A percentile compares a stretch with the other conserved stretches of the same genome.
Evolutionary conservation across 2,329 filamentous ascomycete species (phyloP).

Genomic region (Xylaria hypoxylon): DNA sequence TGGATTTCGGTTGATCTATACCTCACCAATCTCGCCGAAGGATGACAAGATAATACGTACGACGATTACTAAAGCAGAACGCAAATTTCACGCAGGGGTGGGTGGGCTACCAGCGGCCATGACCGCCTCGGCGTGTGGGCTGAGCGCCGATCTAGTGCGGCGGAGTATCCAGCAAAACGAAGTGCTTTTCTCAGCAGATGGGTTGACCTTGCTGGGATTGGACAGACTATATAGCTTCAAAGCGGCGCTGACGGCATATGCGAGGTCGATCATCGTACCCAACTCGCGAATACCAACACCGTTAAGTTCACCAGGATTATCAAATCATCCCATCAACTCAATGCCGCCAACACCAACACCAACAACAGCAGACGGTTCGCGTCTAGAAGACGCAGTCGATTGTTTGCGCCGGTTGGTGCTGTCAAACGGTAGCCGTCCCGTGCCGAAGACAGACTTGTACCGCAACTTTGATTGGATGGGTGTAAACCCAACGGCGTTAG

Average conservation of each 20-base stretch:
- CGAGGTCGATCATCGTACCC: slow-evolving; percentile 52
- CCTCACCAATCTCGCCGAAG: slow-evolving; percentile 58
- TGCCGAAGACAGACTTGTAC: slow-evolving; percentile 64
- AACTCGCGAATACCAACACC: slow-evolving; percentile 36
- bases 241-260: slow-evolving; percentile 68
- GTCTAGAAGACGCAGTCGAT: slow-evolving; percentile 71
- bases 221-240: slow-evolving; percentile 75
- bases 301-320: slow-evolving; percentile 47
- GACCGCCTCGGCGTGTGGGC: slow-evolving; percentile 57
- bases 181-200: slow-evolving; percentile 69
- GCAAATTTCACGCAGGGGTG: slow-evolving; percentile 55
- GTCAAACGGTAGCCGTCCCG: slow-evolving; percentile 61
- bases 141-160: slow-evolving; percentile 65
- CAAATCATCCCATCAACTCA: slow-evolving; percentile 39
- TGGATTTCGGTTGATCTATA: slow-evolving; percentile 64
- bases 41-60: slow-evolving; percentile 62
- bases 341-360: slow-evolving; percentile 24
- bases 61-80: slow-evolving; percentile 64
- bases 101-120: slow-evolving; percentile 57
- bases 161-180: slow-evolving; percentile 71
- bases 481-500: slow-evolving; percentile 61
- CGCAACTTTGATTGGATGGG: slow-evolving; percentile 69
- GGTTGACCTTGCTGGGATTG: slow-evolving; percentile 69
- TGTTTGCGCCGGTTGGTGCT: slow-evolving; percentile 72
- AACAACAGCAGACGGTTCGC: slow-evolving; percentile 40